Percentiles rank a stretch among this genome's conserved stretches.
Evolutionary conservation across 83 land plant species (phyloP).

Genomic region (Picea mariana): DNA sequence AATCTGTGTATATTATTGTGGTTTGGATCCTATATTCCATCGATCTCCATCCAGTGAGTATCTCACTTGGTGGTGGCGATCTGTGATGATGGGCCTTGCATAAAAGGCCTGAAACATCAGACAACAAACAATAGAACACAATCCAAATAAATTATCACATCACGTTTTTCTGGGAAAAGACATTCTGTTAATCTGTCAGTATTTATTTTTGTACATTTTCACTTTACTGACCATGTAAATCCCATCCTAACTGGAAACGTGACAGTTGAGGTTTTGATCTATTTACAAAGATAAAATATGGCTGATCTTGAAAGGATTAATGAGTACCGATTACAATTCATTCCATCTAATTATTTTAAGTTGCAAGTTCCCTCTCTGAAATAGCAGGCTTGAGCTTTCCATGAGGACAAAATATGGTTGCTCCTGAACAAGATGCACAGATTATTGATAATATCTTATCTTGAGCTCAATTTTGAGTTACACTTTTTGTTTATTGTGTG

Average conservation of each 20-base stretch:
- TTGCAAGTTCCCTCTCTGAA: background rate
- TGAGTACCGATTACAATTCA: background rate
- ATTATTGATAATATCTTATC: background rate
- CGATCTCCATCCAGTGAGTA: too few species aligned
- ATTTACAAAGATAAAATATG: background rate
- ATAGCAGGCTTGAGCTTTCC: background rate
- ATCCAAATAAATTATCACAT: too few species aligned
- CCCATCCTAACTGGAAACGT: background rate
- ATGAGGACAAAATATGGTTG: background rate
- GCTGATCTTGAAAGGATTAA: background rate
- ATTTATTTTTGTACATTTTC: conserved; percentile 3
- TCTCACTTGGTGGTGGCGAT: too few species aligned
- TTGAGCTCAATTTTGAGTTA: background rate
- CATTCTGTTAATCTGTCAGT: background rate
- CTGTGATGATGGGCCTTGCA: too few species aligned
- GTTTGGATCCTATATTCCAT: too few species aligned
- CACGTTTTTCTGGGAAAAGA: too few species aligned
- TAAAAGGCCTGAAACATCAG: too few species aligned
- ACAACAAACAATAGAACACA: too few species aligned
- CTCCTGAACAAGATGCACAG: background rate
- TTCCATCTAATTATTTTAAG: background rate
- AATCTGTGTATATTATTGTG: too few species aligned
- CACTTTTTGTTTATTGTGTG: background rate
- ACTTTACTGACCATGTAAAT: background rate
- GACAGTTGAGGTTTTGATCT: background rate